Percentiles rank a stretch among this genome's conserved stretches.
Conservation (phyloP, 1,139 yeast genomes). For the Saccharomyces hybrid region DNA sequence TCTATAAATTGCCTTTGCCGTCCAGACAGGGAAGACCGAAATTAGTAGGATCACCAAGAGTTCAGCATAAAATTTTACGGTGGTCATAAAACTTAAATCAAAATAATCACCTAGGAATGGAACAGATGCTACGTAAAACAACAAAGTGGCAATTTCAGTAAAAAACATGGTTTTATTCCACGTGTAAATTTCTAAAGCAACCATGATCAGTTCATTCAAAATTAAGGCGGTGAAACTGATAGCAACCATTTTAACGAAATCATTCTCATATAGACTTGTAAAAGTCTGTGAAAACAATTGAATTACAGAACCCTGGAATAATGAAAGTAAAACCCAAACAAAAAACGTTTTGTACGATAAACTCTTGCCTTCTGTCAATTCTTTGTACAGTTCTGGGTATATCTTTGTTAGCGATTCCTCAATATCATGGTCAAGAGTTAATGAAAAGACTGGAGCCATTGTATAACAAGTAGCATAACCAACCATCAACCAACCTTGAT, state of each 20-base stretch:
- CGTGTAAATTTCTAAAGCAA: conserved; percentile 79
- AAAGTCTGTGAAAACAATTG: conserved; percentile 75
- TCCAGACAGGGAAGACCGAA: conserved; percentile 86
- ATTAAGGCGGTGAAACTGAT: conserved; percentile 74
- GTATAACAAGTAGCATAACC: conserved; percentile 96
- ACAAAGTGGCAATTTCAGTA: conserved; percentile 63
- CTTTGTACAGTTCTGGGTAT: conserved; percentile 92
- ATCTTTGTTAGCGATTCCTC: conserved; percentile 81
- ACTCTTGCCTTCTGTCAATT: conserved; percentile 79
- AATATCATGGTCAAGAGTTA: conserved; percentile 86
- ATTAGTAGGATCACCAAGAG: conserved; percentile 54
- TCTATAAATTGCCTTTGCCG: conserved; percentile 64
- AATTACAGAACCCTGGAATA: conserved; percentile 78
- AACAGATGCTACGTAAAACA: conserved; percentile 59
- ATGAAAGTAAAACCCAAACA: conserved; percentile 81
- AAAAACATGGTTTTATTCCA: conserved; percentile 79
- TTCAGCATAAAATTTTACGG: conserved; percentile 64
- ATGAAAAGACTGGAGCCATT: conserved; percentile 95
- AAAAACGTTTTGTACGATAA: conserved; percentile 82
- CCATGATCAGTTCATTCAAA: conserved; percentile 86
- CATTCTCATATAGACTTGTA: conserved; percentile 48
- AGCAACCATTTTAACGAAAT: conserved; percentile 73
- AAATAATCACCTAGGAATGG: conserved; percentile 84
- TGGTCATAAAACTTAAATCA: conserved; percentile 55
- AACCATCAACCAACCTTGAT: conserved; percentile 96